Evolutionary conservation across 2,329 filamentous ascomycete genomes (phyloP).

Genomic region (Nemania sp.): DNA sequence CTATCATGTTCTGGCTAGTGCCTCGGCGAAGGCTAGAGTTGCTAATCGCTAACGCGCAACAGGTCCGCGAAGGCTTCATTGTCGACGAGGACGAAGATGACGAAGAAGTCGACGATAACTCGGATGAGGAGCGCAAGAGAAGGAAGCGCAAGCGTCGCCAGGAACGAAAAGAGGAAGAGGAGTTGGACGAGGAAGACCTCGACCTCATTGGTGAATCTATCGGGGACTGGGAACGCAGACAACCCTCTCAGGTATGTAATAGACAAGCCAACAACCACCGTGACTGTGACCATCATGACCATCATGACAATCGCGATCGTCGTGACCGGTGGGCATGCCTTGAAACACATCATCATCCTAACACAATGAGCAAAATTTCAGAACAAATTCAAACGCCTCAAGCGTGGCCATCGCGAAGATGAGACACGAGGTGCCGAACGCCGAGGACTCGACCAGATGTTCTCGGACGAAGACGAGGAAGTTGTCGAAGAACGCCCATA

Average conservation of each 20-base stretch:
- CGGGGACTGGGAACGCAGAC: conserved; percentile 75
- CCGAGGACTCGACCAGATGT: conserved; percentile 89
- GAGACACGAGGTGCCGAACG: conserved; percentile 72
- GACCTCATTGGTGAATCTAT: conserved; percentile 91
- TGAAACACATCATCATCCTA: background rate
- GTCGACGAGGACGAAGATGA: conserved; percentile 89
- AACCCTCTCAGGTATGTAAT: conserved; percentile 73
- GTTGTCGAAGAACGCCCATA: conserved; percentile 67
- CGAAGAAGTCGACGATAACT: conserved; percentile 73
- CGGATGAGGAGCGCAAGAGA: conserved; percentile 70
- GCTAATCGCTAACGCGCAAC: conserved; percentile 40
- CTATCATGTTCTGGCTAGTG: background rate
- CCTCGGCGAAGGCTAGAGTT: too few relatives aligned
- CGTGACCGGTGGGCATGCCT: background rate
- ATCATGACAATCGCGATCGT: background rate
- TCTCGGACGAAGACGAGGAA: conserved; percentile 92
- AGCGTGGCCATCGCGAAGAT: conserved; percentile 86
- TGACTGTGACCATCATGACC: too few relatives aligned
- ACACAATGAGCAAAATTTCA: conserved; percentile 52
- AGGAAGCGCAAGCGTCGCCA: conserved; percentile 79
- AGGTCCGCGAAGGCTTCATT: conserved; percentile 96
- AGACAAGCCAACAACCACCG: too few relatives aligned
- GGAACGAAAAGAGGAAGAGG: conserved; percentile 86
- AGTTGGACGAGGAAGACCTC: conserved; percentile 94
- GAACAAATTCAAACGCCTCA: conserved; percentile 96